Evolutionary conservation across 179 eudicot species (phyloP), one percentile per base, ranked within the genome.

Genomic region (Gypsophila paniculata): DNA sequence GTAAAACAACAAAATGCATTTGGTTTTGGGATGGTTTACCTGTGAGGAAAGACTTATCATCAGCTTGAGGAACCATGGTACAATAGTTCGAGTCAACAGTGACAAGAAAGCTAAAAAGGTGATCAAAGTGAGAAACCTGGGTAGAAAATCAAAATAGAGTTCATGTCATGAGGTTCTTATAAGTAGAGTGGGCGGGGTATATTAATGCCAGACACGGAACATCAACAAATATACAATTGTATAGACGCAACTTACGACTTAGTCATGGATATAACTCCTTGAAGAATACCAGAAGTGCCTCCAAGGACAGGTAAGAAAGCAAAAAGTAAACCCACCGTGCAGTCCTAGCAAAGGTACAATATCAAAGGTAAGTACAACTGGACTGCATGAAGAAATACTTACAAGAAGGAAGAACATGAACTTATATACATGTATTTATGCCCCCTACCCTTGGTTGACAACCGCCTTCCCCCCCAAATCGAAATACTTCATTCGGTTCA

Each of bases 241-340:
- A 23, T 17, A 51, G 42, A 49, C 5, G 58, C 48, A 73, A 80
- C 93, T 83, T 82, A 94, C 99, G 89, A 72, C 84, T 83, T 94
- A 61, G 94, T 93, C 94, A 94, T 91, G 57, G 97, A 94, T 58
- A 85, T 44, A 63, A 94, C 77, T 78, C 99, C 99, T 72, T 82
- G 89, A 67, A 92, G 78, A 82, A 91, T 69, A 61, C 97, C 99
- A 66, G 96, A 83, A 72, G 85, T 87, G 71, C 99, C 99, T 71
- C 99, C 99, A 77, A 94, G 76, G 78, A 94, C 94, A 49, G 99
- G 99, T 51, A 94, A 89, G 87, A 94, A 82, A 70, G 99, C 99
- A 85, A 94, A 94, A 61, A 94, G 83, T 81, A 94, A 86, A 69
- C 99, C 99, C 74, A 94, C 99, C 63, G 99, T 97, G 80, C 99